These are phyloP conservation scores for Penicillium sp. DNA, from an alignment of 2,329 filamentous ascomycete genomes.

Conservation along the genomic window DNA sequence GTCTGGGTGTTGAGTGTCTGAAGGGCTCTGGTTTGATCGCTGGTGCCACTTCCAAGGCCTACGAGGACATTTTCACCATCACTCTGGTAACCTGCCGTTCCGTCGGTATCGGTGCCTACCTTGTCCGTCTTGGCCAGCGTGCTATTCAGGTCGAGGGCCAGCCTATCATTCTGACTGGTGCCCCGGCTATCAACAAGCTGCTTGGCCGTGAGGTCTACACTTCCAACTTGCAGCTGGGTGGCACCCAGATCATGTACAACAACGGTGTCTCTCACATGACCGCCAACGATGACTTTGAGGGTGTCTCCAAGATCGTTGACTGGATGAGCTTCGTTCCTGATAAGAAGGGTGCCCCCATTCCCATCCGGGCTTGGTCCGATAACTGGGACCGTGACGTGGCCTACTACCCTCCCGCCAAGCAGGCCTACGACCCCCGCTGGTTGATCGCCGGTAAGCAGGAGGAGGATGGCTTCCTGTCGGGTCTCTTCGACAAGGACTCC, in stretches of 20 bases:
- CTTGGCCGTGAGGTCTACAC: slow-evolving; percentile 98
- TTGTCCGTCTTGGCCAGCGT: slow-evolving; percentile 95
- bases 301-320: slow-evolving; percentile 94
- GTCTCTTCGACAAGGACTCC: slow-evolving; percentile 93
- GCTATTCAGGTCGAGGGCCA: slow-evolving; percentile 98
- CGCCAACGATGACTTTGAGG: slow-evolving; percentile 93
- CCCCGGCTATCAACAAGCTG: slow-evolving; percentile 94
- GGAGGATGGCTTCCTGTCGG: slow-evolving; percentile 74
- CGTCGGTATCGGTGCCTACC: slow-evolving; percentile 98
- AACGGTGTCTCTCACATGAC: slow-evolving; percentile 99
- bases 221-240: slow-evolving; percentile 96
- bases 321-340: slow-evolving; percentile 98
- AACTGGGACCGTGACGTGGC: slow-evolving; percentile 87
- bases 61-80: slow-evolving; percentile 98
- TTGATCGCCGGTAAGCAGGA: slow-evolving; percentile 85
- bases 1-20: slow-evolving; percentile 94
- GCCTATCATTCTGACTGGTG: slow-evolving; percentile 97
- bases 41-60: slow-evolving; percentile 91
- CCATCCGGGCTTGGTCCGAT: slow-evolving; percentile 81
- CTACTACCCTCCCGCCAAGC: slow-evolving; percentile 72
- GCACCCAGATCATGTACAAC: slow-evolving; percentile 99
- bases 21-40: slow-evolving; percentile 97
- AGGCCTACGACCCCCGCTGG: slow-evolving; percentile 87
- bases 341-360: slow-evolving; percentile 85
- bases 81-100: slow-evolving; percentile 97